Percentiles rank a stretch among this genome's conserved stretches.
phyloP scores from a whole-genome alignment of 352 stramenopile genomes.

The Phytophthora colocasiae region DNA sequence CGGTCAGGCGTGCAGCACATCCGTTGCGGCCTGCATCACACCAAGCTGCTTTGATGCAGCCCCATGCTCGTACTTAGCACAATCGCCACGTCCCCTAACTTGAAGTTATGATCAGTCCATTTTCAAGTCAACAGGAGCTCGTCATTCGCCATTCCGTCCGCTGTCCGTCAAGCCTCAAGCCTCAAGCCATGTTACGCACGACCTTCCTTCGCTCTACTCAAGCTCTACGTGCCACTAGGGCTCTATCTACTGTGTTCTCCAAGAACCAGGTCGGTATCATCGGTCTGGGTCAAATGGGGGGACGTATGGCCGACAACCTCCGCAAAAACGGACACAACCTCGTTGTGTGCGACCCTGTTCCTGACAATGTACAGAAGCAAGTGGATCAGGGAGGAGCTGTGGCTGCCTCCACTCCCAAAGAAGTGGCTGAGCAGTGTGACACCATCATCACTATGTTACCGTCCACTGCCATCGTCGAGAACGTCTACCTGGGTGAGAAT shows the following conservation, averaged over 20 bases:
- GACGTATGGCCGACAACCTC: constrained; percentile 94
- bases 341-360: constrained; percentile 83
- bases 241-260: constrained; percentile 21
- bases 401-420: constrained; percentile 57
- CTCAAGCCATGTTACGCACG: constrained; percentile 19
- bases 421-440: constrained; percentile 81
- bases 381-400: constrained; percentile 53
- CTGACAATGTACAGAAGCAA: constrained; percentile 57
- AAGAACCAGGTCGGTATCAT: constrained; percentile 87
- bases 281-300: constrained; percentile 95
- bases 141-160: constrained; percentile 28
- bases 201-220: constrained; percentile 9
- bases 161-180: constrained; percentile 6
- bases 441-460: constrained; percentile 97
- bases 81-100: constrained; percentile 23
- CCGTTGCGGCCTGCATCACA: constrained; percentile 18
- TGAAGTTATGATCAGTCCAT: constrained; percentile 35
- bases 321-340: constrained; percentile 79
- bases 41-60: constrained; percentile 23
- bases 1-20: constrained; percentile 1
- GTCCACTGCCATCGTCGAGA: constrained; percentile 88
- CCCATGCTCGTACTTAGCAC: constrained; percentile 28
- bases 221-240: not conserved
- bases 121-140: not conserved
- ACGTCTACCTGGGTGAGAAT: constrained; percentile 75